These are phyloP conservation scores for Porpolomopsis calyptriformis DNA, from an alignment of 768 basidiomycete genomes.

Conservation along the genomic window DNA sequence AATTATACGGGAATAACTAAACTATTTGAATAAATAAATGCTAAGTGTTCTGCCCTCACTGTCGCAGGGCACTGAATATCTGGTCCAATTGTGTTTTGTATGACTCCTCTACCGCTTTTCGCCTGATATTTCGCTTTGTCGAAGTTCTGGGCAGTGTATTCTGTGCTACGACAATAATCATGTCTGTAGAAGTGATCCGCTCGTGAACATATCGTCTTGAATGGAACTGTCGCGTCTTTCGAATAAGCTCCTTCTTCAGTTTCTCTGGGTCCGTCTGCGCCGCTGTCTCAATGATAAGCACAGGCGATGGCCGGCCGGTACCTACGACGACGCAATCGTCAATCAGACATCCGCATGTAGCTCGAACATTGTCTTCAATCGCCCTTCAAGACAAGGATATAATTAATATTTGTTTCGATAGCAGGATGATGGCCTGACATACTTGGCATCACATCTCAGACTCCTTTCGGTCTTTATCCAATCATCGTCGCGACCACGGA, in stretches of 20 bases:
- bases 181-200: constrained; percentile 51
- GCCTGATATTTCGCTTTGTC: constrained; percentile 75
- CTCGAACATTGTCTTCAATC: constrained; percentile 67
- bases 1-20: too few species aligned
- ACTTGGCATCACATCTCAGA: constrained; percentile 68
- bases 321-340: constrained; percentile 71
- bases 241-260: constrained; percentile 61
- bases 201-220: constrained; percentile 69
- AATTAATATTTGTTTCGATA: neutral
- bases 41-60: too few species aligned
- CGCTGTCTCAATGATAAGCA: constrained; percentile 62
- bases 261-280: constrained; percentile 41
- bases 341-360: constrained; percentile 54
- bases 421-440: constrained; percentile 11
- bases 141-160: constrained; percentile 66
- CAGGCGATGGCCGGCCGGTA: constrained; percentile 63
- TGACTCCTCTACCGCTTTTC: constrained; percentile 61
- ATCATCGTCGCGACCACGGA: constrained; percentile 68
- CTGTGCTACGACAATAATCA: constrained; percentile 57
- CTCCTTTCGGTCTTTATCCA: constrained; percentile 81
- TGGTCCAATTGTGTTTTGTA: constrained; percentile 38
- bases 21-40: too few species aligned
- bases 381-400: constrained; percentile 29
- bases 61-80: constrained; percentile 1
- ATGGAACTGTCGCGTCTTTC: constrained; percentile 65